Evolutionary conservation across 2,329 filamentous ascomycete species (phyloP).

Genomic region (Chrysoporthe puriensis): DNA sequence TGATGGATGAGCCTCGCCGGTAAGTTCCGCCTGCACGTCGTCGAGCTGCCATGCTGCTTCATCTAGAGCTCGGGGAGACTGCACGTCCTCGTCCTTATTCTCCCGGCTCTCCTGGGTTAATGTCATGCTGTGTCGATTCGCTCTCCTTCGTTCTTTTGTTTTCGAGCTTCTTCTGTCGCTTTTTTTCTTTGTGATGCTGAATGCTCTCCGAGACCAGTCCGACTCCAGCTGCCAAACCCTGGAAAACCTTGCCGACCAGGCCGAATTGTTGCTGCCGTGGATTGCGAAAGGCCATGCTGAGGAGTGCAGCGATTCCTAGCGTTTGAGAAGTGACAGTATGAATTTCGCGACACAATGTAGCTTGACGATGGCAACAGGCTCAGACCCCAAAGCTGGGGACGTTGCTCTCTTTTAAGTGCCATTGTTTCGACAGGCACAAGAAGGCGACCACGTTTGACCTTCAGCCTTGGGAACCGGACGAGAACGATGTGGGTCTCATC

Average conservation of each 20-base stretch:
- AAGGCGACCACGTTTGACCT: neutral
- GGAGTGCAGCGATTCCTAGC: neutral
- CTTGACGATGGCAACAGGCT: neutral
- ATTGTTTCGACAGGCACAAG: neutral
- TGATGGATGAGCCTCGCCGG: conserved; percentile 5
- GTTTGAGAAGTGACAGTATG: neutral
- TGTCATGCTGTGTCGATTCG: neutral
- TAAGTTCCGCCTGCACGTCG: conserved; percentile 24
- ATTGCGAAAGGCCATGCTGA: neutral
- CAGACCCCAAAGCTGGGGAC: neutral
- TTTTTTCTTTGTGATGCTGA: conserved; percentile 31
- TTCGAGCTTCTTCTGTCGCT: conserved; percentile 21
- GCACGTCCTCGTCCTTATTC: neutral
- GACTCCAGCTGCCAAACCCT: conserved; percentile 29
- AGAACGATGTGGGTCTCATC: conserved; percentile 3
- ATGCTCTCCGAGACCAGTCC: conserved; percentile 31
- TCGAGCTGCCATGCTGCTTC: conserved; percentile 25
- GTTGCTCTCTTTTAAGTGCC: neutral
- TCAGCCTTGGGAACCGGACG: neutral
- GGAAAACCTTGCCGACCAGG: conserved; percentile 24
- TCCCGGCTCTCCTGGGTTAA: neutral
- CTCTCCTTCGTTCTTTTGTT: neutral
- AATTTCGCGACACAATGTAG: neutral
- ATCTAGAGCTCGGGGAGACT: neutral
- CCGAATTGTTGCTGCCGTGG: neutral